Conservation (phyloP, 1,284 basidiomycete species). For the Ustilago shanxiensis region DNA sequence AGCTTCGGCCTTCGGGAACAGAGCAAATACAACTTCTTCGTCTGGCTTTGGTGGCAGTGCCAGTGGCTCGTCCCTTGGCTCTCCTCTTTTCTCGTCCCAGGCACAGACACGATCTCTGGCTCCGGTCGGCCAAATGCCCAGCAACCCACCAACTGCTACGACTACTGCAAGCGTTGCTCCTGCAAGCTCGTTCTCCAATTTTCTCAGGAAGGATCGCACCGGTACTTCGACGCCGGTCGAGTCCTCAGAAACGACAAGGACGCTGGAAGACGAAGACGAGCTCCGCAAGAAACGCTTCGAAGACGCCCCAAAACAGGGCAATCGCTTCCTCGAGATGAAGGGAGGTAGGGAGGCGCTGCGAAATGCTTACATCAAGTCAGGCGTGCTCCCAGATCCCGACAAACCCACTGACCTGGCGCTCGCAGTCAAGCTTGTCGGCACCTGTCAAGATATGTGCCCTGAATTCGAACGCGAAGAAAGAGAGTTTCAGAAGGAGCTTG, state of each 20-base stretch:
- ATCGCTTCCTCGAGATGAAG: constrained; percentile 56
- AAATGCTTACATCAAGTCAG: constrained; percentile 82
- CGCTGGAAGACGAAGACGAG: constrained; percentile 43
- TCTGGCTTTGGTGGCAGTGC: constrained; percentile 20
- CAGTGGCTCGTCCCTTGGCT: constrained; percentile 14
- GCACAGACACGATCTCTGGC: background rate
- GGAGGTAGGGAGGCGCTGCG: constrained; percentile 72
- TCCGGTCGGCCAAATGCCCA: background rate
- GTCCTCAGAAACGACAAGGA: constrained; percentile 1
- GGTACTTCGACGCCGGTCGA: constrained; percentile 28
- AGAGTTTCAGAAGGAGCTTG: constrained; percentile 88
- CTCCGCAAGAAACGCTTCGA: constrained; percentile 56
- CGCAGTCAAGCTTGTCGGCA: constrained; percentile 89
- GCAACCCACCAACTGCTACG: constrained; percentile 3
- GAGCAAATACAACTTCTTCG: constrained; percentile 5
- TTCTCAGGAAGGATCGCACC: constrained; percentile 46
- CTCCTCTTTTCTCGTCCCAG: constrained; percentile 15
- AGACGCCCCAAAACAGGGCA: constrained; percentile 51
- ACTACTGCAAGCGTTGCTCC: background rate
- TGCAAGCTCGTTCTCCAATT: constrained; percentile 48
- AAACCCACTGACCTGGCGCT: constrained; percentile 84
- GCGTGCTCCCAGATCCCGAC: constrained; percentile 86
- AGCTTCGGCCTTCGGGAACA: constrained; percentile 1
- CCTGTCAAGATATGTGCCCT: constrained; percentile 93
- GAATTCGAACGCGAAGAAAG: constrained; percentile 91